Base-by-base conservation (phyloP, 2,329 filamentous ascomycete species). In the Cadophora sp. region DNA sequence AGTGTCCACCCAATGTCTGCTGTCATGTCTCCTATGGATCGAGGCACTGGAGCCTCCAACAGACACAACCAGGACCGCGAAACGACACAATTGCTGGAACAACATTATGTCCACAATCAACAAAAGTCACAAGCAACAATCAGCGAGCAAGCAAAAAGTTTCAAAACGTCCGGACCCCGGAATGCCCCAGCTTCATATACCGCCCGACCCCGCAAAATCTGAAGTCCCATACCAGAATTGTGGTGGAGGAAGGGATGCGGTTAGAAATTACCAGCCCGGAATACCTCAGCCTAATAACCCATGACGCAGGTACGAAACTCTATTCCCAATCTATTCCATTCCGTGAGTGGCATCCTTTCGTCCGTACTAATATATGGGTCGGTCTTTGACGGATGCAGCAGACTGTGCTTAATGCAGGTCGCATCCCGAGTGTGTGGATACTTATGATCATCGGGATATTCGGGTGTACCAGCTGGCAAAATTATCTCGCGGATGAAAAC, bases 1-100 rank as follows among this genome's bases (percentile, higher is more conserved):
- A 1, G 85, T 87, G 46, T 72, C 71, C 22, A 75, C 71, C 73
- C 73, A 75, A 31, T 68, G 69, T 1, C 55, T 40, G 34, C 22
- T 26, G 19, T 59, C 56, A 59, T 26, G 31, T 59, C 56, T 59
- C 31, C 22, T 59, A 53, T 61, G 37, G 24, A 67, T 64, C 12
- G 56, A 59, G 31, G n/a, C 56, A 40, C 43, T 59, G 11, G 56
- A 59, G n/a, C 31, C 5, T 8, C 34, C 56, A 27, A 59, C 22
- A 14, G 24, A 43, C 7, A 59, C 22, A 14, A 34, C 14, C 5
- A 59, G n/a, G 1, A 59, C 2, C 4, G 4, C 56, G 9, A 43
- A 19, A 26, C 12, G 11, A 40, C 43, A 27, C 4, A 59, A 27
- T 19, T 59, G 56, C 56, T 37, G 22, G n/a, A 59, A 26, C n/a